Evolutionary conservation across 2,329 filamentous ascomycete species (phyloP).

Genomic region (Truncatella angustata): DNA sequence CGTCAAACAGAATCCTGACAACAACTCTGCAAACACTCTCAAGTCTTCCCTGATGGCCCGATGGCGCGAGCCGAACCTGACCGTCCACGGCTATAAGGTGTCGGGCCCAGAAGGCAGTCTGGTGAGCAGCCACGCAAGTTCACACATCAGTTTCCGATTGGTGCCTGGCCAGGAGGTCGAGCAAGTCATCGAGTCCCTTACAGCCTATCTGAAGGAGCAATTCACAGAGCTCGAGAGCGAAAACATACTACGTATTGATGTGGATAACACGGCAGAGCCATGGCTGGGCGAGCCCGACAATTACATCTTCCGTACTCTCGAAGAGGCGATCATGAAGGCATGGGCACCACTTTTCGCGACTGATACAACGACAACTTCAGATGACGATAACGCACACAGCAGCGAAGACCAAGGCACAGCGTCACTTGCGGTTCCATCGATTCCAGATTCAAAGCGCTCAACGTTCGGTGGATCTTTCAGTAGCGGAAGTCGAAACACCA

Average conservation of each 20-base stretch:
- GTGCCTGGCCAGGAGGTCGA: slow-evolving; percentile 91
- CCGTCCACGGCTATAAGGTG: slow-evolving; percentile 88
- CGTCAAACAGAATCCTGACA: slow-evolving; percentile 65
- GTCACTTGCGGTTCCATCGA: neutral
- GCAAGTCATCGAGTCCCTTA: slow-evolving; percentile 68
- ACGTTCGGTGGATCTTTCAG: neutral
- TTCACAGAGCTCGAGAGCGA: slow-evolving; percentile 75
- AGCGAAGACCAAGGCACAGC: neutral
- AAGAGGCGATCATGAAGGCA: slow-evolving; percentile 77
- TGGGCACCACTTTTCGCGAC: slow-evolving; percentile 63
- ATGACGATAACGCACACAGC: slow-evolving; percentile 7
- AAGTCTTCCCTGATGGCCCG: slow-evolving; percentile 85
- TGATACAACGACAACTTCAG: slow-evolving; percentile 13
- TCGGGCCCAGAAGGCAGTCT: slow-evolving; percentile 90
- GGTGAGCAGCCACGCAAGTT: slow-evolving; percentile 85
- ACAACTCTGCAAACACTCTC: slow-evolving; percentile 62
- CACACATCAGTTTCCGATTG: slow-evolving; percentile 83
- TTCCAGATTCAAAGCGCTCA: neutral
- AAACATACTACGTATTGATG: slow-evolving; percentile 76
- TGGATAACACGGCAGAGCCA: slow-evolving; percentile 91
- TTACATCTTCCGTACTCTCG: slow-evolving; percentile 85
- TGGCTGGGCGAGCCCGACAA: slow-evolving; percentile 94
- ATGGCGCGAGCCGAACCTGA: slow-evolving; percentile 93
- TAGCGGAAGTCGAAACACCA: neutral
- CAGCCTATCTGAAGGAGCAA: slow-evolving; percentile 64